Evolutionary conservation across 768 basidiomycete species (phyloP).

Genomic region (Trametes cingulata): DNA sequence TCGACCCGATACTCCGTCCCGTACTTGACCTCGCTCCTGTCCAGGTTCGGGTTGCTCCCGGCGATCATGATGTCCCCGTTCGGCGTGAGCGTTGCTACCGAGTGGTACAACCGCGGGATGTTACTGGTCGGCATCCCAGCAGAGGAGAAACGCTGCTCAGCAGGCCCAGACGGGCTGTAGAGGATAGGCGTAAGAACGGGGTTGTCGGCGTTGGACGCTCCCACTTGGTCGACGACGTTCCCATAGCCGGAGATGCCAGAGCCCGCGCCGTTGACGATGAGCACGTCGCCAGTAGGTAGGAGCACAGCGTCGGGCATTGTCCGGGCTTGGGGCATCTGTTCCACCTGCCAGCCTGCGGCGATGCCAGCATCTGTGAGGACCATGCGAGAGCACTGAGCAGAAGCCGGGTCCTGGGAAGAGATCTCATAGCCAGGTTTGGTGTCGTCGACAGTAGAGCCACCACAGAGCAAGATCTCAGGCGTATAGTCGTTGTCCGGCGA

Average conservation of each 20-base stretch:
- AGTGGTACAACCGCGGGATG: slow-evolving; percentile 80
- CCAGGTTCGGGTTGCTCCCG: slow-evolving; percentile 83
- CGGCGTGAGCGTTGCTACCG: slow-evolving; percentile 79
- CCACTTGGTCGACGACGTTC: slow-evolving; percentile 68
- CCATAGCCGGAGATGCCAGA: slow-evolving; percentile 79
- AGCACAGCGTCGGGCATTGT: slow-evolving; percentile 82
- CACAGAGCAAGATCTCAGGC: slow-evolving; percentile 74
- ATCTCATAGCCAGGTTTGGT: slow-evolving; percentile 57
- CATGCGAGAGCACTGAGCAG: slow-evolving; percentile 72
- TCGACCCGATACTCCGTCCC: slow-evolving; percentile 90
- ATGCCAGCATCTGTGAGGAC: slow-evolving; percentile 66
- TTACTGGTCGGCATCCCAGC: slow-evolving; percentile 60
- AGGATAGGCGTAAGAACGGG: slow-evolving; percentile 68
- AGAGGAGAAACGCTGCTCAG: slow-evolving; percentile 58
- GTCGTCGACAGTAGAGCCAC: slow-evolving; percentile 71
- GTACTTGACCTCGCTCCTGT: slow-evolving; percentile 69
- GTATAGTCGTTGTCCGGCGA: slow-evolving; percentile 59
- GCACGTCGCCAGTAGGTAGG: slow-evolving; percentile 71
- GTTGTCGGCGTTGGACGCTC: slow-evolving; percentile 75
- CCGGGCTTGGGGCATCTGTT: slow-evolving; percentile 72
- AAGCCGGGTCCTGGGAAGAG: slow-evolving; percentile 73
- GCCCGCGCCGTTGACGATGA: slow-evolving; percentile 76
- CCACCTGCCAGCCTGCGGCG: slow-evolving; percentile 68
- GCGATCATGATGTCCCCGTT: slow-evolving; percentile 73
- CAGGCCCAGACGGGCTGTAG: slow-evolving; percentile 59